Evolutionary conservation across 129 eudicot genomes (phyloP), one percentile per base, ranked within the genome.

Genomic region (Flaveria trinervia): DNA sequence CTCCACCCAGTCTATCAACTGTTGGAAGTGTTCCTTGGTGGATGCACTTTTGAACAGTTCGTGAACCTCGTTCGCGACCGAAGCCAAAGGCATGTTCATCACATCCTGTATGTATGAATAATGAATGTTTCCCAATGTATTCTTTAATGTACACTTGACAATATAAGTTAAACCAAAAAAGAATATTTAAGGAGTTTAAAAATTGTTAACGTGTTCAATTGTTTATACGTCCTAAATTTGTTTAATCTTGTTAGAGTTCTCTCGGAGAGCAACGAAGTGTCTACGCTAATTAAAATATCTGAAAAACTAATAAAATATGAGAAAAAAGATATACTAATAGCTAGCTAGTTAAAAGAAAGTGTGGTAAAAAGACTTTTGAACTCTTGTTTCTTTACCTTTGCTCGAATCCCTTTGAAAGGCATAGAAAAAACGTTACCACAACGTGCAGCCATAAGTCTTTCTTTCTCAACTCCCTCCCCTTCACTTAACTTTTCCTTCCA

Each of bases 1-100:
- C 67, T 87, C 96, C 9, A 89, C 92, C 89, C 83, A 89, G 49
- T 89, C 92, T 28, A 89, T 81, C 22, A 89, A 72, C 39, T 81
- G 85, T 39, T 81, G 45, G 69, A 89, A 89, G 68, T 87, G 96
- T 51, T 89, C 90, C 33, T 85, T 81, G 0, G 78, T 83, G 45
- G 60, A 23, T 2, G 86, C 92, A 15, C 48, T 68, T 15, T 66
- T 70, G 1, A 81, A n/a, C 68, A 85, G 75, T 16, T 73, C 72
- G 72, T 83, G 86, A 16, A 89, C 82, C 16, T 55, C 61, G 44
- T 76, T 44, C 20, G 90, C 92, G 16, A 83, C 65, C 43, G 9
- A 44, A 56, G 68, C 73, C 75, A 85, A 55, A 13, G 88, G 76
- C 75, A 68, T 73, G n/a, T 71, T 80, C 15, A 41, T 74, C 18